Evolutionary conservation across 306 rosid genomes (phyloP), one percentile per base, ranked within the genome.

Genomic region (Quercus suber): DNA sequence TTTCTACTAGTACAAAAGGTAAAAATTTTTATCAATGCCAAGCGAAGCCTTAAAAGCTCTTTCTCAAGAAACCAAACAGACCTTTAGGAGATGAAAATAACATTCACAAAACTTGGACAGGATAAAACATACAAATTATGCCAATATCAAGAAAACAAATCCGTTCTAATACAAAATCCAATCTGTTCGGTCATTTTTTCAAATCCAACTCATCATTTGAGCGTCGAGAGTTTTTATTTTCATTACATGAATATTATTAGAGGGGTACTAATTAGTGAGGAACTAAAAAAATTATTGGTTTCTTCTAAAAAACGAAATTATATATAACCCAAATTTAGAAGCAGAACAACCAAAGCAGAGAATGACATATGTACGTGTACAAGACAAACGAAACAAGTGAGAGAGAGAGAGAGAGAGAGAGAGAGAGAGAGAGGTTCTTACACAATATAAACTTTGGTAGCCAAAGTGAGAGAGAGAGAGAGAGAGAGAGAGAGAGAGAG

Each of bases 401-500:
- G 21, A 63, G 79, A 55, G 75, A 81, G 85, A 80, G 71, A 21
- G 21, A n/a, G n/a, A n/a, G n/a, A n/a, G n/a, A n/a, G n/a, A n/a
- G n/a, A 63, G 79, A 55, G 75, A 81, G 79, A 55, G 75, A 81
- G 85, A 80, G 71, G 58, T 27, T 45, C 93, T 88, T 84, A 94
- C 98, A 90, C 89, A 77, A 94, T 86, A 77, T 94, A 94, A 82
- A 94, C 69, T 89, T 88, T 92, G 71, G 92, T 87, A 55, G 92
- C 94, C 97, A 92, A 41, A 73, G 53, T 35, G 28, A 70, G 21
- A 63, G 79, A 55, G 75, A 81, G 85, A 80, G 28, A 70, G 21
- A 63, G 79, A 55, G 75, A 81, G 85, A 80, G 71, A 21, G 21
- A 63, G 79, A 55, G 75, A 81, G 79, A 55, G 75, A 81, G 85